Evolutionary conservation across 129 eudicot species (phyloP).

Genomic region (Silybum marianum): DNA sequence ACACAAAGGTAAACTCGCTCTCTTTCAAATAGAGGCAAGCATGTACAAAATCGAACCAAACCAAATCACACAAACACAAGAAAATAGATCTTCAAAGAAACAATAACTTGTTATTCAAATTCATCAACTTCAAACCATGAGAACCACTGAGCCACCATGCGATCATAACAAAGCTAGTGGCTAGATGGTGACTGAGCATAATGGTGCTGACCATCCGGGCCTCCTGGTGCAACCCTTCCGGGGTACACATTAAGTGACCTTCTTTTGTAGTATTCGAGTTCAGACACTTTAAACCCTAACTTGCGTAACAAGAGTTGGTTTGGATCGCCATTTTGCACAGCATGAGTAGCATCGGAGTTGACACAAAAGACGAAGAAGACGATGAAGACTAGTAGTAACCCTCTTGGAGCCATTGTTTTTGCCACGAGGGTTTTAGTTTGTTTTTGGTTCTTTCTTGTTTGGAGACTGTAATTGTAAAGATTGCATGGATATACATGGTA

Average conservation of each 20-base stretch:
- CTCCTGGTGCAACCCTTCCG: conserved; percentile 37
- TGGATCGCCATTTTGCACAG: conserved; percentile 10
- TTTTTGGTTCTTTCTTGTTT: conserved; percentile 11
- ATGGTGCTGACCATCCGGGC: conserved; percentile 38
- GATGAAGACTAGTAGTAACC: conserved; percentile 20
- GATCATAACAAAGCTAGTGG: conserved; percentile 20
- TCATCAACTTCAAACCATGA: conserved; percentile 18
- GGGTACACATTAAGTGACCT: conserved; percentile 30
- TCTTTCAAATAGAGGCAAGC: conserved; percentile 20
- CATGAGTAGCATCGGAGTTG: conserved; percentile 23
- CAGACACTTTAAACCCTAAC: conserved; percentile 33
- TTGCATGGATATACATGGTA: conserved; percentile 30
- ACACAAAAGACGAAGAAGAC: conserved; percentile 7
- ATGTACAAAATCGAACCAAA: background rate
- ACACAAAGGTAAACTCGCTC: conserved; percentile 13
- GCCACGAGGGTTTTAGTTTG: conserved; percentile 19
- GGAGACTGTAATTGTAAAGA: conserved; percentile 9
- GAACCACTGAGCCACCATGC: background rate
- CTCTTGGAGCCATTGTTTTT: conserved; percentile 22
- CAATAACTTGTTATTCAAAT: background rate
- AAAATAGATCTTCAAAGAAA: conserved; percentile 2
- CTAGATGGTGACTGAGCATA: background rate
- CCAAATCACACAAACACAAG: background rate
- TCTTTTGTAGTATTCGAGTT: conserved; percentile 40
- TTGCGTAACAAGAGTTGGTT: conserved; percentile 35